phyloP scores from a whole-genome alignment of 2,329 filamentous ascomycete species.

The Annulohypoxylon truncatum region DNA sequence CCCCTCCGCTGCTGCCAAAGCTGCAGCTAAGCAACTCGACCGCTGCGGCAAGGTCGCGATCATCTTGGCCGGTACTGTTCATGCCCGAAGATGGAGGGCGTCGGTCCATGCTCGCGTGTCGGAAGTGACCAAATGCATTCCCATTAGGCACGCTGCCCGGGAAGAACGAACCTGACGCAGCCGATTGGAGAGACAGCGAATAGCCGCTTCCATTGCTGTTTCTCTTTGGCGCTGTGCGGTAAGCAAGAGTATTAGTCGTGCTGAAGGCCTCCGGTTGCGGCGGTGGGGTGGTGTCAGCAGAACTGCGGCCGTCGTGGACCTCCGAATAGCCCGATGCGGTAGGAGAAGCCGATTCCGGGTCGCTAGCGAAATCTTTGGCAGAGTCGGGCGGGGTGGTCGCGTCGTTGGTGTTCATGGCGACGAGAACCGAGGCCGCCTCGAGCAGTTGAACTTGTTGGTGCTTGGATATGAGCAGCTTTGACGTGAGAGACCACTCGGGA shows the following conservation, averaged over 20 bases:
- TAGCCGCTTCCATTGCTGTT: conserved; percentile 68
- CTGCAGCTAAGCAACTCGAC: conserved; percentile 92
- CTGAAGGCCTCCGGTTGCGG: conserved; percentile 76
- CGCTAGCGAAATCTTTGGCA: conserved; percentile 77
- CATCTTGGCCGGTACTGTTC: conserved; percentile 81
- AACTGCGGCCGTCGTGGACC: conserved; percentile 81
- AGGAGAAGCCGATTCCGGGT: conserved; percentile 84
- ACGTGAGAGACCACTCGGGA: conserved; percentile 96
- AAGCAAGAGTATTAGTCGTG: conserved; percentile 60
- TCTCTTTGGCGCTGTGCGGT: conserved; percentile 65
- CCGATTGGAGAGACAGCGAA: conserved; percentile 86
- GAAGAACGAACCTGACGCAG: conserved; percentile 65
- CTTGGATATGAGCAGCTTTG: conserved; percentile 98
- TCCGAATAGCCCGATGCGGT: conserved; percentile 85
- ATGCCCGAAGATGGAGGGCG: conserved; percentile 84
- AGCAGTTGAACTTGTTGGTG: conserved; percentile 98
- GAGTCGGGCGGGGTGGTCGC: conserved; percentile 72
- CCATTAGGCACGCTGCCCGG: conserved; percentile 63
- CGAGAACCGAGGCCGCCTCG: conserved; percentile 94
- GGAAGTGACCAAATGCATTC: conserved; percentile 68
- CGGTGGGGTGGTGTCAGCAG: conserved; percentile 91
- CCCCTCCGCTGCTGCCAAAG: conserved; percentile 80
- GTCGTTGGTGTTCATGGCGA: conserved; percentile 80
- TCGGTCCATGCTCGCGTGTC: conserved; percentile 79
- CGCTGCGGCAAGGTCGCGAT: conserved; percentile 87